Base-by-base conservation (phyloP, 257 asterid species). In the Solanum sparsipilum region DNA sequence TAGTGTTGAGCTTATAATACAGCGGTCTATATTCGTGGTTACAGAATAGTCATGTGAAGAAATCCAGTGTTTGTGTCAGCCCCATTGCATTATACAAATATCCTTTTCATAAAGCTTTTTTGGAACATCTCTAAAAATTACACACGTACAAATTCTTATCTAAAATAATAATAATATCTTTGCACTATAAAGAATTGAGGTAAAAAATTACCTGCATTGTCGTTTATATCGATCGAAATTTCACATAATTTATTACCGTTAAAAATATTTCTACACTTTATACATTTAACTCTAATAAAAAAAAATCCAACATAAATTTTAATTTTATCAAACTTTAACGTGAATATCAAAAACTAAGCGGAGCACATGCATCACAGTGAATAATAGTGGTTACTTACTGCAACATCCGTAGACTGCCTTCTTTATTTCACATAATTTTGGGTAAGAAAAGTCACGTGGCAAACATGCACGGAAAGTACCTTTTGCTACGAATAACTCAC, bases 371-470 rank as follows among this genome's bases (percentile, higher is more conserved):
- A 25, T 5, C 9, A 38, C n/a, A 39, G 27, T 79, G 36, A 78
- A 79, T 79, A 13, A 39, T 7, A 25, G 60, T 39, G 20, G 60
- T 10, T 68, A 46, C 5, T 81, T 81, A 27, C 41, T 81, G 68
- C 44, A 81, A 81, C 11, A 16, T 48, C 70, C 85, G 18, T 46
- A 48, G 25, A 81, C 39, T 46, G 27, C 34, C 34, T 79, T 41
- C 2, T 78, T 78, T 78, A 15, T 27, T 81, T 46, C 15, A 48
- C 41, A 81, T 81, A 46, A 81, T 16, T 31, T 41, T 86, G 32
- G 68, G 88, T 29, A 44, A 86, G 39, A 74, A 56, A 85, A 68
- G 68, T 70, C 88, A 86, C 88, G 46, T 86, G 71, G 83, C 70
- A 70, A 3, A 86, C 83, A 70, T 86, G 88, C 70, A 81, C 29